A percentile compares a stretch with the other conserved stretches of the same genome.
Evolutionary conservation across 2,329 filamentous ascomycete genomes (phyloP).

Genomic region (Trichoderma afroharzianum): DNA sequence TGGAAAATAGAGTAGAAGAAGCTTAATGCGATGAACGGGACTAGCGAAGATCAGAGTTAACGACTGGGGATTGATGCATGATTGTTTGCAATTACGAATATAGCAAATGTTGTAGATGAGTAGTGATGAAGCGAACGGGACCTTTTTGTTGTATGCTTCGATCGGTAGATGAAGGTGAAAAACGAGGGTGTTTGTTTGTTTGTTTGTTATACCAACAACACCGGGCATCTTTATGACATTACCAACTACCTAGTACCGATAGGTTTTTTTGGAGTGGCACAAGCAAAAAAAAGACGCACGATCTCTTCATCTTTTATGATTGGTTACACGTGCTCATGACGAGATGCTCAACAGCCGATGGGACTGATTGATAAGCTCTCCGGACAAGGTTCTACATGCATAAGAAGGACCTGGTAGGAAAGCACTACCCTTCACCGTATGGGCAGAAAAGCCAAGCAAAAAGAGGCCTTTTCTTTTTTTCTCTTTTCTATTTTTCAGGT

Average conservation of each 20-base stretch:
- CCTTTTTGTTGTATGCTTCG: neutral
- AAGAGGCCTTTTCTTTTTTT: neutral
- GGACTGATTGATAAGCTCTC: neutral
- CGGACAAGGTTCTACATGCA: neutral
- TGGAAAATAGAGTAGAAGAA: slow-evolving; percentile 5
- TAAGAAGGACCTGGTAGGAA: too few species aligned
- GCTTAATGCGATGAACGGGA: neutral
- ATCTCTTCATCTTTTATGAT: neutral
- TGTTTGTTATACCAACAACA: neutral
- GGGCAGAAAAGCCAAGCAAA: neutral
- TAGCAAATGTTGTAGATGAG: neutral
- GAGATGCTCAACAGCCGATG: neutral
- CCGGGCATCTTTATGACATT: neutral
- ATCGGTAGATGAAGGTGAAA: neutral
- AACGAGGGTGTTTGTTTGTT: neutral
- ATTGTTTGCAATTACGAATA: neutral
- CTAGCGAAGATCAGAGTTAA: neutral
- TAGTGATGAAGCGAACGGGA: neutral
- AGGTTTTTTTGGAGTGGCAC: neutral
- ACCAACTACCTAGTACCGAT: neutral
- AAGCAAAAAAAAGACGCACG: neutral
- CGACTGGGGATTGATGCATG: neutral
- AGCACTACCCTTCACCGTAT: neutral
- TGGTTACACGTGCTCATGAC: neutral
- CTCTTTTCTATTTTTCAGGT: neutral